phyloP scores from a whole-genome alignment of 2,329 filamentous ascomycete genomes.

The Diaporthe humulicola region DNA sequence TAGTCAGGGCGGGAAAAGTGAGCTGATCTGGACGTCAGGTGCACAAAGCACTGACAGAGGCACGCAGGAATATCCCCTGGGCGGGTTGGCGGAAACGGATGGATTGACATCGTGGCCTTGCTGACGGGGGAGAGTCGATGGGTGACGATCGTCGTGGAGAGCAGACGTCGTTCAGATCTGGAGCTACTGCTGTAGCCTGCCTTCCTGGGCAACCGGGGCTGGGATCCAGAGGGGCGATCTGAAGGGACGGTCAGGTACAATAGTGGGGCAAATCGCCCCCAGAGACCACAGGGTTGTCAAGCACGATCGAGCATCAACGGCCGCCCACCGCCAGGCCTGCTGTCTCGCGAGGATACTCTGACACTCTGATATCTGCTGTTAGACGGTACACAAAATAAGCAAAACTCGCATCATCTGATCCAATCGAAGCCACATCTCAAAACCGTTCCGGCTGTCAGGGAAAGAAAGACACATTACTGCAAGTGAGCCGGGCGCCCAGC shows the following conservation, averaged over 20 bases:
- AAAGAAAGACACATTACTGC: background rate
- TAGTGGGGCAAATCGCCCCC: background rate
- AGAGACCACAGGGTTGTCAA: background rate
- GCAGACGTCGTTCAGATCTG: constrained; percentile 28
- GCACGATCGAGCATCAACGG: background rate
- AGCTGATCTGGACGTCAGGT: constrained; percentile 20
- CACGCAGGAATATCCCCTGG: background rate
- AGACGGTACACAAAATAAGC: background rate
- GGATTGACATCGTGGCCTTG: background rate
- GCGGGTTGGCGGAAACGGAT: constrained; percentile 4
- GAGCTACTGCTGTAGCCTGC: constrained; percentile 7
- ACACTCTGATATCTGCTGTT: background rate
- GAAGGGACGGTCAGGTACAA: constrained; percentile 6
- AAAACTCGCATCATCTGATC: background rate
- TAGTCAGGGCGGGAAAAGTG: constrained; percentile 6
- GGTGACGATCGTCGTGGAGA: constrained; percentile 35
- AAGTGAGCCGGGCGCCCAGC: background rate
- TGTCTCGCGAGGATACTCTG: background rate
- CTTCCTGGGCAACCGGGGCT: background rate
- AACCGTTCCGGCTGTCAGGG: constrained; percentile 24
- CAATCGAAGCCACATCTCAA: constrained; percentile 15
- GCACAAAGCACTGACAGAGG: constrained; percentile 13
- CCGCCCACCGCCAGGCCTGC: background rate
- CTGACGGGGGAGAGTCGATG: constrained; percentile 13
- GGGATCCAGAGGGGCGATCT: background rate